Evolutionary conservation across 176 grass and related monocot species (phyloP).

Genomic region (Poa pratensis): DNA sequence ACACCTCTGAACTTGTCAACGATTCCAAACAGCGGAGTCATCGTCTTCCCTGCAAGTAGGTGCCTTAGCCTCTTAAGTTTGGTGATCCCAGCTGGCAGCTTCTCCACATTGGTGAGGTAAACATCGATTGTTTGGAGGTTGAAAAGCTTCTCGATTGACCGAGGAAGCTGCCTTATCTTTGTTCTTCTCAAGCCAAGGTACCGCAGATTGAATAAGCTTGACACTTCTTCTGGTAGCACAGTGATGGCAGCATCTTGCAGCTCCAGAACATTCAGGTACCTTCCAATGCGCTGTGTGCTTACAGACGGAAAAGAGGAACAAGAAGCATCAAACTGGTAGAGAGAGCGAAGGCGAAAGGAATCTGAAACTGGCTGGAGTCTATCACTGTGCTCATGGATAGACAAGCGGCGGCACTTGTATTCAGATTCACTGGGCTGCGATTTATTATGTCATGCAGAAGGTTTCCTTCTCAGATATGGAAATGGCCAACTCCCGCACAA

Average conservation of each 20-base stretch:
- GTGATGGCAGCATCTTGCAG: slow-evolving; percentile 16
- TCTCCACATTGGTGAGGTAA: slow-evolving; percentile 41
- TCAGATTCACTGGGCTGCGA: neutral
- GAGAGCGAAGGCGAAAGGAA: slow-evolving; percentile 34
- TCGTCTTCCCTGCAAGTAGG: slow-evolving; percentile 33
- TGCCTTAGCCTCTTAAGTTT: slow-evolving; percentile 47
- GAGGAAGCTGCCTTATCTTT: slow-evolving; percentile 36
- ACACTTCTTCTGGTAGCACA: slow-evolving; percentile 30
- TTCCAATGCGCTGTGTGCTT: neutral
- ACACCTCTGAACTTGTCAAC: slow-evolving; percentile 30
- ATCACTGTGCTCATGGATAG: slow-evolving; percentile 26
- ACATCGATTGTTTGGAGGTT: slow-evolving; percentile 44
- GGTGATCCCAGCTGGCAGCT: slow-evolving; percentile 39
- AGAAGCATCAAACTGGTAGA: slow-evolving; percentile 27
- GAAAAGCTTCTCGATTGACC: slow-evolving; percentile 32
- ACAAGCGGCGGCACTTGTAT: neutral
- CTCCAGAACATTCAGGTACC: slow-evolving; percentile 34
- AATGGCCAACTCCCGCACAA: slow-evolving; percentile 39
- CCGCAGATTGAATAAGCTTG: slow-evolving; percentile 36
- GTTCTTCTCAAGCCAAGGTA: slow-evolving; percentile 45
- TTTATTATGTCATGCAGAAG: slow-evolving; percentile 30
- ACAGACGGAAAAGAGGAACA: slow-evolving; percentile 24
- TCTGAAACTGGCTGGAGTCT: slow-evolving; percentile 11
- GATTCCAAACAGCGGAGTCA: neutral
- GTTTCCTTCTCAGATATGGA: slow-evolving; percentile 33